Evolutionary conservation across 768 basidiomycete genomes (phyloP), one percentile per base, ranked within the genome.

Genomic region (Collybia mongolica): DNA sequence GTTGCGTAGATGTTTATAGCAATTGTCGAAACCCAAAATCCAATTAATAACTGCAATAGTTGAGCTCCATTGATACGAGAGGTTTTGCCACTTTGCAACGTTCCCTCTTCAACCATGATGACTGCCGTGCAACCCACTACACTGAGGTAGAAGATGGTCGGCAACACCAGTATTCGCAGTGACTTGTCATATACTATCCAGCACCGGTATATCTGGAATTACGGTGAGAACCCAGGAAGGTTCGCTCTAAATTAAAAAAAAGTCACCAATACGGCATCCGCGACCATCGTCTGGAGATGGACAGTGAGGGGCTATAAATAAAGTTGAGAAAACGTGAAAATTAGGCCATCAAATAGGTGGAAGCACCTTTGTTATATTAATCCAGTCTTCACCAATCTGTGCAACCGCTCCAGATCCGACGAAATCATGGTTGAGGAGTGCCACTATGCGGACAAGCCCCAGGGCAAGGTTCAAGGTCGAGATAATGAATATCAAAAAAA

Each of bases 181-280:
- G 53, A 58, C 38, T 52, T 57, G 6, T 42, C 37, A 39, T 54
- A 63, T 12, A 60, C 26, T 28, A 56, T 49, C 58, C 60, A 63
- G 46, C 56, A 58, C 8, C 62, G 54, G 39, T 56, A 59, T 20
- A 58, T 59, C 62, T 63, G 26, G 5, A 36, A 18, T 38, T 17
- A 2, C 11, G n/a, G 12, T 46, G n/a, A 46, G 15, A 24, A 1
- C 5, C 2, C 24, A 14, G 19, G n/a, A 36, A 36, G 9, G 28
- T 17, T 22, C 19, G 11, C 37, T 9, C 17, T 11, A 14, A 12
- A 32, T 28, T 28, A 32, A 11, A 17, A 12, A 24, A 14, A 6
- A 46, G 20, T 24, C 17, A 46, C 46, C 4, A 46, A 24, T 24
- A 29, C 23, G 36, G 36, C 2, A 24, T 46, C 46, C 5, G 36